Base-by-base conservation (phyloP, 1,139 yeast species). In the Hyphopichia khmerensis region DNA sequence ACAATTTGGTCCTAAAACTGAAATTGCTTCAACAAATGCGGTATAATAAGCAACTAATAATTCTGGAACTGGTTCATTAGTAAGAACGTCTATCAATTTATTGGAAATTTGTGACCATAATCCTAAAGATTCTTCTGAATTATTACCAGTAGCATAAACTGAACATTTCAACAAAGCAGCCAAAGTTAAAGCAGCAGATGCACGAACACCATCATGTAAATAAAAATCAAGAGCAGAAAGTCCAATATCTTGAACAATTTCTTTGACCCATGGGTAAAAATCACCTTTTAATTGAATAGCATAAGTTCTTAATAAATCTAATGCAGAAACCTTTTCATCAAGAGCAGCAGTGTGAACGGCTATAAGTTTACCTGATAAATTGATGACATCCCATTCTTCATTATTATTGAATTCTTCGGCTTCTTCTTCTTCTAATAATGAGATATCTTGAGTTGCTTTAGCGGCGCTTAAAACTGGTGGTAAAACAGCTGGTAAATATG, bases 311-410 rank as follows among this genome's bases (percentile, higher is more conserved):
- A 93, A 73, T 45, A 93, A 72, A 57, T 93, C 97, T 73, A 93
- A 85, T 4, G 99, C 98, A 32, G 85, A 77, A 8, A 89, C 91
- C 67, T 95, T 93, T 51, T 91, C 98, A 58, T 93, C 99, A 48
- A 93, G 74, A 17, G 88, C 75, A 15, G 96, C 89, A 3, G 97
- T 89, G 60, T 91, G 96, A 41, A 93, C 90, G 19, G 98, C 99
- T 57, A 95, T 83, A 57, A 87, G 91, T 62, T 89, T 91, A 42
- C 99, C 99, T 24, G 91, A 84, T 33, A 90, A 71, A 52, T 89
- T 91, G 44, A 93, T 84, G 38, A 93, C 95, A 57, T 93, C 99
- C 95, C 97, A 93, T 48, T 91, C 96, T 40, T 91, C 96, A 55
- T 88, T 87, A 55, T 82, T 84, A 51, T 84, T 85, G 51, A 80